Evolutionary conservation across 352 stramenopile genomes (phyloP).

Genomic region (Phytophthora syringae): DNA sequence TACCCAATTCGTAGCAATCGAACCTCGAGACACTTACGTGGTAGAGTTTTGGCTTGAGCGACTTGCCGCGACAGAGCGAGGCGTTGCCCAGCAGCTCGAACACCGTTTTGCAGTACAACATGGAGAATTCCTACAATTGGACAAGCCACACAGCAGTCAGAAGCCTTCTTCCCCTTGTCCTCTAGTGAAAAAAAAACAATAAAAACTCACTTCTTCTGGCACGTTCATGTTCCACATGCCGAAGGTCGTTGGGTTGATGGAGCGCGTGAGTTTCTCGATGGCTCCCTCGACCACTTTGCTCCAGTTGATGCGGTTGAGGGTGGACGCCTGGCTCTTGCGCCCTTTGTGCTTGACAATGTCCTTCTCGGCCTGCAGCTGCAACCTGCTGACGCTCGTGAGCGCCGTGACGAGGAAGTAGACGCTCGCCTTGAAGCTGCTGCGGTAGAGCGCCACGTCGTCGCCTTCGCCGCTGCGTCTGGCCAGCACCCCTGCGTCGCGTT

Average conservation of each 20-base stretch:
- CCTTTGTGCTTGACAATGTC: constrained; percentile 69
- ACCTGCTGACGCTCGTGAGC: constrained; percentile 54
- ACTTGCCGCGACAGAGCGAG: constrained; percentile 63
- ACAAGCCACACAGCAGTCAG: neutral
- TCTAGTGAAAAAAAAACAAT: constrained; percentile 13
- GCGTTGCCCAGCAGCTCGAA: constrained; percentile 76
- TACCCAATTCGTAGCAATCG: neutral
- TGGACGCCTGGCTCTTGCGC: constrained; percentile 39
- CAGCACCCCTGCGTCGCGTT: constrained; percentile 64
- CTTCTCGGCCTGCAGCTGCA: constrained; percentile 63
- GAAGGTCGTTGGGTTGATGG: constrained; percentile 68
- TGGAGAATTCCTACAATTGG: constrained; percentile 66
- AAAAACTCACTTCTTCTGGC: constrained; percentile 51
- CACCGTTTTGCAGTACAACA: constrained; percentile 73
- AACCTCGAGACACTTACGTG: constrained; percentile 45
- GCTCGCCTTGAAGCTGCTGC: constrained; percentile 68
- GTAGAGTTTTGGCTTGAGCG: constrained; percentile 70
- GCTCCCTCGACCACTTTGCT: constrained; percentile 67
- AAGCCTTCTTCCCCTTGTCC: neutral
- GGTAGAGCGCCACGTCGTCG: constrained; percentile 50
- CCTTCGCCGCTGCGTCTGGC: constrained; percentile 41
- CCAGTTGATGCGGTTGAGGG: constrained; percentile 64
- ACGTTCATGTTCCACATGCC: constrained; percentile 82
- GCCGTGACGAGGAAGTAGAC: constrained; percentile 80
- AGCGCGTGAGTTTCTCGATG: constrained; percentile 65